phyloP scores from a whole-genome alignment of 2,329 filamentous ascomycete species.

The Botrytis byssoidea region DNA sequence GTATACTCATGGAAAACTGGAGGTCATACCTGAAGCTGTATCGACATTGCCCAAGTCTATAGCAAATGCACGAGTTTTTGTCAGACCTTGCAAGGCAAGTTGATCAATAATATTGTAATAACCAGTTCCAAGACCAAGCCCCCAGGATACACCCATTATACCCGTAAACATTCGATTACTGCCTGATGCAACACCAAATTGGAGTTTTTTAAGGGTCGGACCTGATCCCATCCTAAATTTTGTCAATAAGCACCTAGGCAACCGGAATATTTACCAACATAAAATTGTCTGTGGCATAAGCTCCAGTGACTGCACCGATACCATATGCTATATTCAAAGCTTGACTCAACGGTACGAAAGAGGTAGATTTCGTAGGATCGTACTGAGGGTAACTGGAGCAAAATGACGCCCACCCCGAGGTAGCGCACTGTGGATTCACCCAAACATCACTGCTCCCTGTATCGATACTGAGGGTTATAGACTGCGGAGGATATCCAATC shows the following conservation, averaged over 20 bases:
- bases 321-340: constrained; percentile 16
- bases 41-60: constrained; percentile 27
- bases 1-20: not conserved
- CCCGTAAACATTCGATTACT: constrained; percentile 18
- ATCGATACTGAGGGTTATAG: constrained; percentile 15
- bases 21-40: constrained; percentile 22
- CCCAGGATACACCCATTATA: constrained; percentile 24
- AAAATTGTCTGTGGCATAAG: constrained; percentile 14
- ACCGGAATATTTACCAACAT: not conserved
- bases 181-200: constrained; percentile 20
- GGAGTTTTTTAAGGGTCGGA: constrained; percentile 13
- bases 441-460: constrained; percentile 19
- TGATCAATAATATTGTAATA: constrained; percentile 27
- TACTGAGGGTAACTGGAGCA: constrained; percentile 7
- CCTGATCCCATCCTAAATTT: constrained; percentile 10
- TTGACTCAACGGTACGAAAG: not conserved
- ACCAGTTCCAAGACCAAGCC: constrained; percentile 17
- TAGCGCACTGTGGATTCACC: constrained; percentile 19
- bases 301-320: constrained; percentile 8
- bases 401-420: constrained; percentile 19
- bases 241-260: not conserved
- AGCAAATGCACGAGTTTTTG: constrained; percentile 29
- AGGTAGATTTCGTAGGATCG: constrained; percentile 6
- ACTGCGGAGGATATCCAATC: constrained; percentile 14
- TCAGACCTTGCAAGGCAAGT: constrained; percentile 25